phyloP scores from a whole-genome alignment of 805 yeast genomes.

The Sugiyamaella mastotermitis region DNA sequence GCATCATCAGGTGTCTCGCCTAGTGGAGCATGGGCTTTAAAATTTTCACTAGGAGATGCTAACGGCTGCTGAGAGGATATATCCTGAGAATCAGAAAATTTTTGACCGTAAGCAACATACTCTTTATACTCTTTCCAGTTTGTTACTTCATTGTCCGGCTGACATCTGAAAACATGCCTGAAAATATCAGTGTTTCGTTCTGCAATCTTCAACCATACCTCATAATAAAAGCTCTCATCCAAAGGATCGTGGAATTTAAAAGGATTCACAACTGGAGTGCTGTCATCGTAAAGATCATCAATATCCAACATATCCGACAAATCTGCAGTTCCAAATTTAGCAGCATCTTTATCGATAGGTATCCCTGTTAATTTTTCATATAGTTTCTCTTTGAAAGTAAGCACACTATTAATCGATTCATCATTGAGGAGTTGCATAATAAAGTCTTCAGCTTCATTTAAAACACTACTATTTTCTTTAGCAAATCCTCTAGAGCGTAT shows the following conservation, averaged over 20 bases:
- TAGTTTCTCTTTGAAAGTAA: background rate
- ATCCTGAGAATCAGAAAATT: slow-evolving; percentile 28
- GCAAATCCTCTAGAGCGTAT: slow-evolving; percentile 33
- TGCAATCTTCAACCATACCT: slow-evolving; percentile 79
- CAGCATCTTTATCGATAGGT: background rate
- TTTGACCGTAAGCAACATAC: slow-evolving; percentile 37
- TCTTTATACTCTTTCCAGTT: slow-evolving; percentile 87
- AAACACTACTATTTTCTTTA: background rate
- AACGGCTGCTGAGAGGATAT: slow-evolving; percentile 31
- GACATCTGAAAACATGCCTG: slow-evolving; percentile 83
- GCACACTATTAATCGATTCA: too few relatives aligned
- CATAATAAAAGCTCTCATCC: slow-evolving; percentile 74
- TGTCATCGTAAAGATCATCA: slow-evolving; percentile 29
- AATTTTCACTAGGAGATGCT: slow-evolving; percentile 13
- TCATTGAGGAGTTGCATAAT: background rate
- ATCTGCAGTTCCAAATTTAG: background rate
- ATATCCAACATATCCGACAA: slow-evolving; percentile 31
- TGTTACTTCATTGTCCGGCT: slow-evolving; percentile 88
- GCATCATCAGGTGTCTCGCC: background rate
- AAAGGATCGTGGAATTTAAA: slow-evolving; percentile 85
- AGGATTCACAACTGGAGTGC: slow-evolving; percentile 55
- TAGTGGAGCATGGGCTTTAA: slow-evolving; percentile 17
- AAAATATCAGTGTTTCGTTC: slow-evolving; percentile 74
- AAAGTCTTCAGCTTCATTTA: background rate
- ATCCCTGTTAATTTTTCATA: slow-evolving; percentile 1